Conservation (phyloP, 2,329 filamentous ascomycete species). For the Leptographium radiaticola region DNA sequence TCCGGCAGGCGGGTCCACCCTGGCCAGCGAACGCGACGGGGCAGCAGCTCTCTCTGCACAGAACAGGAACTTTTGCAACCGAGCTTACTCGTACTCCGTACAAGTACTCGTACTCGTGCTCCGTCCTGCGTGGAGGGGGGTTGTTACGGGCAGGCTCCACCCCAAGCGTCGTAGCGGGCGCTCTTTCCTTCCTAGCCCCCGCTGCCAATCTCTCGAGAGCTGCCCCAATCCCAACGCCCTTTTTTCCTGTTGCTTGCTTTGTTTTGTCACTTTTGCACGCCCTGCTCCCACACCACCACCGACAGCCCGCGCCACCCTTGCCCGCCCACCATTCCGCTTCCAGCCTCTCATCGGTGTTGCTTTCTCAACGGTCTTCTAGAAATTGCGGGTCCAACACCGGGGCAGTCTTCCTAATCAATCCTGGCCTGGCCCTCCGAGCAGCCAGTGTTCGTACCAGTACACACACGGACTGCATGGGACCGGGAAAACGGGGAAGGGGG, state of each 20-base stretch:
- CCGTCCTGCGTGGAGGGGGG: slow-evolving; percentile 2
- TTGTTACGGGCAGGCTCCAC: slow-evolving; percentile 10
- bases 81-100: slow-evolving; percentile 11
- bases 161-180: slow-evolving; percentile 7
- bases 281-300: background rate
- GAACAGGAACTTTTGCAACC: slow-evolving; percentile 7
- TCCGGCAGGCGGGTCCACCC: too few relatives aligned
- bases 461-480: background rate
- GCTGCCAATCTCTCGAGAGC: slow-evolving; percentile 10
- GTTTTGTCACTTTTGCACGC: background rate
- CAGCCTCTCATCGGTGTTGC: slow-evolving; percentile 22
- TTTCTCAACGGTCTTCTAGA: slow-evolving; percentile 34
- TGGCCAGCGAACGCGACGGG: too few relatives aligned
- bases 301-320: slow-evolving; percentile 11
- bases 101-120: background rate
- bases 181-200: slow-evolving; percentile 11
- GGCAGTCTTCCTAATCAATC: slow-evolving; percentile 25
- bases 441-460: background rate
- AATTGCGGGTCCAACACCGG: slow-evolving; percentile 31
- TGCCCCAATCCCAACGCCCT: background rate
- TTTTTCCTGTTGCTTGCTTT: slow-evolving; percentile 2
- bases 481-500: background rate
- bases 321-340: slow-evolving; percentile 25
- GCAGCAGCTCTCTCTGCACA: background rate
- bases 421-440: background rate